Conservation (phyloP, 331 rosid genomes). For the Dryas integrifolia region DNA sequence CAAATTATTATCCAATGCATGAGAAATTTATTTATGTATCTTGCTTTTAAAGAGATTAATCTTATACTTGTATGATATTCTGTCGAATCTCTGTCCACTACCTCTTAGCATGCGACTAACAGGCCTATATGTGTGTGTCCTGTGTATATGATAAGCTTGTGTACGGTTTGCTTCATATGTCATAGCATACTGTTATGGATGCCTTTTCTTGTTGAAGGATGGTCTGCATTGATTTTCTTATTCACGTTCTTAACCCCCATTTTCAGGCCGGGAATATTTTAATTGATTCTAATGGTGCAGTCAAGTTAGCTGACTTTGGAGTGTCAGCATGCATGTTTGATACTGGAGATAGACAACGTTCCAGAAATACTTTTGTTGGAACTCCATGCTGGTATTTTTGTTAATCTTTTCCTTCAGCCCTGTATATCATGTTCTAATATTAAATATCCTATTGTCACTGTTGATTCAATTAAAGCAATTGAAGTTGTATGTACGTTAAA, state of each 20-base stretch:
- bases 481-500: conserved; percentile 1
- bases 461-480: neutral
- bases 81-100: neutral
- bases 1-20: neutral
- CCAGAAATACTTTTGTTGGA: conserved; percentile 98
- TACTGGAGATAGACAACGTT: conserved; percentile 90
- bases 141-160: neutral
- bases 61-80: neutral
- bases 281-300: conserved; percentile 76
- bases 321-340: conserved; percentile 97
- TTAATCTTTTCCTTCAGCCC: conserved; percentile 15
- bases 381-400: conserved; percentile 92
- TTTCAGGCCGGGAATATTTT: conserved; percentile 95
- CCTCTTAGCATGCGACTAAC: neutral
- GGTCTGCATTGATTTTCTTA: conserved; percentile 22
- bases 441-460: neutral
- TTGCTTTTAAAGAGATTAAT: conserved; percentile 3
- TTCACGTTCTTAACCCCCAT: conserved; percentile 24
- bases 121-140: neutral
- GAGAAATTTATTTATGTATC: neutral
- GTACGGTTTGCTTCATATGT: neutral
- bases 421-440: neutral
- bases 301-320: conserved; percentile 98
- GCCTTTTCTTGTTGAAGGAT: conserved; percentile 21
- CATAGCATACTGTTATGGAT: neutral